Evolutionary conservation across 2,329 filamentous ascomycete species (phyloP), one percentile per base, ranked within the genome.

Genomic region (Pyricularia sp.): DNA sequence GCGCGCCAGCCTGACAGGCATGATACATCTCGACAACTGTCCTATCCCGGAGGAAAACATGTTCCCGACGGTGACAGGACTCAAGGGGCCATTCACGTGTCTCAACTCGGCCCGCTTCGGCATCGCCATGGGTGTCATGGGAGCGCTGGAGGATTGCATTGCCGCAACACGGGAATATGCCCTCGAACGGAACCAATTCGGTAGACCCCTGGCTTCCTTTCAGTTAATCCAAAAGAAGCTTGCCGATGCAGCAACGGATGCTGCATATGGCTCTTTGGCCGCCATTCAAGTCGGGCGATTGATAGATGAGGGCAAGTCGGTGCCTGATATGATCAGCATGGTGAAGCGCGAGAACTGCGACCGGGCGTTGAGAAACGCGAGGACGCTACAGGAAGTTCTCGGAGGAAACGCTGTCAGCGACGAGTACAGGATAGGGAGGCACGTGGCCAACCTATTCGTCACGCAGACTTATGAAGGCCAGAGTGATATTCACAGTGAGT

Each of bases 261-360:
- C 92, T 2, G 91, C 94, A 1, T 98, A 92, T 77, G 95, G 95
- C 63, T 92, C 92, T n/a, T 82, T 97, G 68, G 95, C 95, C 7
- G 90, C 92, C 9, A 88, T 92, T 69, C 95, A 99, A 80, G 94
- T 98, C 50, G 94, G 93, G 68, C 85, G 94, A 71, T 86, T 98
- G 69, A 98, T 97, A 85, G 94, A 98, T 74, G 89, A 92, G 77
- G 94, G 94, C 72, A 92, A 93, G 79, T 88, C 87, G 28, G 89
- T 91, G 2, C 94, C 95, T 7, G 95, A 99, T 82, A 98, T 98
- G 94, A 97, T 99, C 75, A 89, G 87, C 78, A 87, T 99, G 92
- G 89, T 98, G 77, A 99, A 99, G 86, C 86, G 95, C 73, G 94
- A 98, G 82, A 99, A 99, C 80, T 99, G 95, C 79, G 95, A 99